A percentile compares a stretch with the other conserved stretches of the same genome.
Conservation (phyloP, 345 rosid genomes). For the Trapa bicornis region DNA sequence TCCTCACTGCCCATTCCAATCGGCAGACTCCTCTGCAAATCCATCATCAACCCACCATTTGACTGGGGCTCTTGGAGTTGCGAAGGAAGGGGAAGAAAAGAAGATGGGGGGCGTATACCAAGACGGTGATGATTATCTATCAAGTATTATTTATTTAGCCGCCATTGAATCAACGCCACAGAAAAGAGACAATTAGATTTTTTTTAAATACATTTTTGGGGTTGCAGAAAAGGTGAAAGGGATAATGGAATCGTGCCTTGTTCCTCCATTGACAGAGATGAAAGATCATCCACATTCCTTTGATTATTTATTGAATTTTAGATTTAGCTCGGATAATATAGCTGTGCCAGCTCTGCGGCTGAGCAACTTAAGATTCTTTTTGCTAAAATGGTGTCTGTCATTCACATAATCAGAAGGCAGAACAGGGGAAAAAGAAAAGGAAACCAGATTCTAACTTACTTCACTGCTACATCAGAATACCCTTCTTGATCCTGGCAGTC, state of each 20-base stretch:
- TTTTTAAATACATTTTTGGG: no score
- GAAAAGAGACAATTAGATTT: no score
- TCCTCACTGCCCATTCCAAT: constrained; percentile 29
- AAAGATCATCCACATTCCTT: constrained; percentile 13
- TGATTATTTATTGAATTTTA: no score
- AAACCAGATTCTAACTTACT: background rate
- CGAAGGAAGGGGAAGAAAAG: background rate
- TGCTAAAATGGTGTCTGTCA: background rate
- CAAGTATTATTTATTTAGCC: background rate
- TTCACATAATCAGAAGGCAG: background rate
- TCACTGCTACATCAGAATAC: background rate
- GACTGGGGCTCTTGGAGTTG: background rate
- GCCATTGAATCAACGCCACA: no score
- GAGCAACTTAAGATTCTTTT: no score
- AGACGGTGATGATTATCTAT: background rate
- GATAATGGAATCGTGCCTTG: constrained; percentile 16
- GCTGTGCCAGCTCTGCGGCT: no score
- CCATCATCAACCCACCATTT: background rate
- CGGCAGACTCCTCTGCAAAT: constrained; percentile 31
- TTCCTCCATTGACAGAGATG: constrained; percentile 18
- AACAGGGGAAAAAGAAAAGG: background rate
- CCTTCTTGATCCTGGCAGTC: background rate
- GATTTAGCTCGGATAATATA: no score
- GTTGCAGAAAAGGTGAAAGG: background rate
- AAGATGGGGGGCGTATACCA: background rate